Evolutionary conservation across 2,329 filamentous ascomycete species (phyloP), one percentile per base, ranked within the genome.

Genomic region (Fusarium verrucosum): DNA sequence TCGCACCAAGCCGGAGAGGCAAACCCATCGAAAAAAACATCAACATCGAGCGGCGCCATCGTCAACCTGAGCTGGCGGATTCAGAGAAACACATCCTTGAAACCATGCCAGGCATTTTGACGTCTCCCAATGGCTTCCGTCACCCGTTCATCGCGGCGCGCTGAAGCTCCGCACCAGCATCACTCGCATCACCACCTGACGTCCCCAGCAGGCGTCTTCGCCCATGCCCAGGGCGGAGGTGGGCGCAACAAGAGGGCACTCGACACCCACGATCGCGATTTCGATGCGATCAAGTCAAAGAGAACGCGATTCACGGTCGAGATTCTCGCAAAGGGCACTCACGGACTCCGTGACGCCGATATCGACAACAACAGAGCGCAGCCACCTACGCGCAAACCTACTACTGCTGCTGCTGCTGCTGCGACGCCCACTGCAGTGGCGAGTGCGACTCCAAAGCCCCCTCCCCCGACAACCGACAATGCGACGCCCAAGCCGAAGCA

Each of bases 291-390:
- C 41, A 78, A 79, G 53, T 71, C 77, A 51, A 87, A 87, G 75
- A 82, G 78, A 73, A 74, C 81, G 50, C 78, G 81, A 59, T 82
- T 87, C 66, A 76, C 82, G 22, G 82, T 86, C 65, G 84, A 87
- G 68, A 84, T 87, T 43, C 73, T 82, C 45, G 65, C 73, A 55
- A 74, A 73, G 47, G 73, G 74, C 44, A 67, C 71, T 55, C 70
- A 71, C n/a, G 62, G 60, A 37, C 54, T 69, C 44, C 50, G 53
- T 50, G 59, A 67, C 40, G 43, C 62, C 19, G 35, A 61, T 37
- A 43, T 69, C 50, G 66, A 70, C 68, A 71, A 67, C 56, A 66
- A 63, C 58, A 71, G 66, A 64, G 66, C 70, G 50, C 60, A 64
- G 47, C 70, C 71, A 61, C 68, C 73, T 56, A 58, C 65, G 62